phyloP scores from a whole-genome alignment of 805 yeast genomes.

The Ogataea philodendri region DNA sequence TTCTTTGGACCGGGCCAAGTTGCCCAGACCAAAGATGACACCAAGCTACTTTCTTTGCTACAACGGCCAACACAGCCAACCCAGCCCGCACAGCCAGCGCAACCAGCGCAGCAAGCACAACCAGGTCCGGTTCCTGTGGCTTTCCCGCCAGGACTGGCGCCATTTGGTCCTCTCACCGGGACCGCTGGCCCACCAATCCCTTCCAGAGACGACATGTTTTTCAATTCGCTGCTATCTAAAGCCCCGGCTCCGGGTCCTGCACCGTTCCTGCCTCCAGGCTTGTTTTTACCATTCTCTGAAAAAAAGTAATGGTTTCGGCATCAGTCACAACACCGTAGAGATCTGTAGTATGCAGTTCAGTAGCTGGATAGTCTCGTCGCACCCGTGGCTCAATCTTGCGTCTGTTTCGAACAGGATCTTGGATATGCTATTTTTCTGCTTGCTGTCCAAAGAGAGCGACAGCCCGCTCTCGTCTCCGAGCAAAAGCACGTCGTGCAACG shows the following conservation, averaged over 20 bases:
- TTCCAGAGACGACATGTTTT: conserved; percentile 39
- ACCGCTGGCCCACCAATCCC: conserved; percentile 7
- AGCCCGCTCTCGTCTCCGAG: conserved; percentile 32
- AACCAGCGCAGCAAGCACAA: not conserved
- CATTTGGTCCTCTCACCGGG: conserved; percentile 10
- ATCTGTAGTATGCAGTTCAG: conserved; percentile 60
- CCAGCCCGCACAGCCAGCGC: conserved; percentile 1
- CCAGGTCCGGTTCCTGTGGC: too few species aligned
- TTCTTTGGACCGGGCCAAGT: conserved; percentile 21
- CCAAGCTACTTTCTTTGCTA: conserved; percentile 34
- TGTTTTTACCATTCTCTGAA: conserved; percentile 7
- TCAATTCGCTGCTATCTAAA: conserved; percentile 46
- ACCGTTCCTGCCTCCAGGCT: conserved; percentile 13
- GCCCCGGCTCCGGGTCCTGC: conserved; percentile 10
- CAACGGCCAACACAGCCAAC: conserved; percentile 3
- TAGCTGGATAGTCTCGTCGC: conserved; percentile 84
- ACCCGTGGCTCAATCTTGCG: conserved; percentile 71
- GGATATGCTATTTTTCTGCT: conserved; percentile 65
- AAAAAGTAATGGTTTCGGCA: conserved; percentile 9
- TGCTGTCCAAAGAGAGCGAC: conserved; percentile 53
- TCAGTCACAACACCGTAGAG: conserved; percentile 36
- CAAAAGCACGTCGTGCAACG: conserved; percentile 34
- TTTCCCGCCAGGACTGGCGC: conserved; percentile 1
- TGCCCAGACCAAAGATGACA: conserved; percentile 2
- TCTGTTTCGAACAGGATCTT: conserved; percentile 71